These are phyloP conservation scores for Breynia disticha DNA, from an alignment of 441 rosid species.

Conservation along the genomic window DNA sequence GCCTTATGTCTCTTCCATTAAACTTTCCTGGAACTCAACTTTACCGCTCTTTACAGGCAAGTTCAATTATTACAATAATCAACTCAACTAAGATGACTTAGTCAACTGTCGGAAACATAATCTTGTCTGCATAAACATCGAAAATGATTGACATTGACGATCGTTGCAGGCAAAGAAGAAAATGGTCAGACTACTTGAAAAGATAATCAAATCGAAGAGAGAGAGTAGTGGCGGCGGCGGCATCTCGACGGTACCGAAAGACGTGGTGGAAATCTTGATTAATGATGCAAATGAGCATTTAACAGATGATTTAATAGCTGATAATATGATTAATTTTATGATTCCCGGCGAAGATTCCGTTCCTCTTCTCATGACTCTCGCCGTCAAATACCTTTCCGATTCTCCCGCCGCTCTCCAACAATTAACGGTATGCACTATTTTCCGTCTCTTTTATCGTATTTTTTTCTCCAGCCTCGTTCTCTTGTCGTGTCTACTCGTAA, in stretches of 20 bases:
- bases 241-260: conserved; percentile 27
- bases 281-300: conserved; percentile 39
- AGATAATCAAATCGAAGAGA: conserved; percentile 41
- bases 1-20: conserved; percentile 86
- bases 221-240: conserved; percentile 19
- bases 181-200: conserved; percentile 61
- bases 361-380: conserved; percentile 83
- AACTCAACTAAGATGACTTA: no score
- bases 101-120: no score
- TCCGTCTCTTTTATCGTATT: not conserved
- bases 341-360: conserved; percentile 98
- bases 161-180: conserved; percentile 71
- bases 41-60: conserved; percentile 69
- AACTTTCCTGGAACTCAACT: conserved; percentile 92
- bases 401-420: conserved; percentile 65
- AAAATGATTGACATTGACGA: not conserved
- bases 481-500: no score
- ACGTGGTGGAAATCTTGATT: conserved; percentile 69
- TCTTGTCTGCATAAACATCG: no score
- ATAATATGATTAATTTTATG: conserved; percentile 93
- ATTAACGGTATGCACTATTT: conserved; percentile 36
- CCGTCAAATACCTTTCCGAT: conserved; percentile 79
- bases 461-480: no score
- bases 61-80: not conserved
- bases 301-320: conserved; percentile 68